Evolutionary conservation across 148 eudicot genomes (phyloP).

Genomic region (Dianthus caryophyllus): DNA sequence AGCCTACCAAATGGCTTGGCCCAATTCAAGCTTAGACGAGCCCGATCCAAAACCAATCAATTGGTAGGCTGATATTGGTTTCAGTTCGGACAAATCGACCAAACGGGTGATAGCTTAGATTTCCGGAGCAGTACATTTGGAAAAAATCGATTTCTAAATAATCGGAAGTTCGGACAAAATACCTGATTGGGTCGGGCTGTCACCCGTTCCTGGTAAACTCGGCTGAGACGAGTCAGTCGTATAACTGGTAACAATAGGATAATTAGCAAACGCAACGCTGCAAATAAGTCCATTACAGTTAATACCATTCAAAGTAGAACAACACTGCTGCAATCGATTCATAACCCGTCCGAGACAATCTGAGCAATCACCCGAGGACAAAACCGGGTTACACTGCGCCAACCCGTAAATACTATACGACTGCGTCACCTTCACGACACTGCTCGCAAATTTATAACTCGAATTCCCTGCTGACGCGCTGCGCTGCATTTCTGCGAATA

Average conservation of each 20-base stretch:
- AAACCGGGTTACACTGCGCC: conserved; percentile 28
- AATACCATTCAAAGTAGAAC: background rate
- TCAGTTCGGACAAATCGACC: too few relatives aligned
- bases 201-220: background rate
- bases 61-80: too few relatives aligned
- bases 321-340: background rate
- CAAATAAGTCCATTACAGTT: conserved; percentile 6
- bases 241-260: background rate
- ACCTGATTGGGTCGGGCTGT: background rate
- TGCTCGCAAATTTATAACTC: conserved; percentile 18
- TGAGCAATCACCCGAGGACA: conserved; percentile 9
- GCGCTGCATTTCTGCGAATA: background rate
- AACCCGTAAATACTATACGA: conserved; percentile 5
- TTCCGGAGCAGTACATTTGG: too few relatives aligned
- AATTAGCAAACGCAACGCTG: background rate
- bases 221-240: background rate
- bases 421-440: background rate
- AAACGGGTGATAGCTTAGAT: too few relatives aligned
- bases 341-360: background rate
- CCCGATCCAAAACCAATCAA: too few relatives aligned
- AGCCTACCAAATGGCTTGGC: too few relatives aligned
- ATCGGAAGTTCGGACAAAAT: background rate
- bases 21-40: too few relatives aligned
- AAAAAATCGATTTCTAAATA: too few relatives aligned
- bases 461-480: conserved; percentile 20